A percentile compares a stretch with the other conserved stretches of the same genome.
These are phyloP conservation scores for Nakazawaea populi DNA, from an alignment of 805 yeast genomes.

Conservation along the genomic window DNA sequence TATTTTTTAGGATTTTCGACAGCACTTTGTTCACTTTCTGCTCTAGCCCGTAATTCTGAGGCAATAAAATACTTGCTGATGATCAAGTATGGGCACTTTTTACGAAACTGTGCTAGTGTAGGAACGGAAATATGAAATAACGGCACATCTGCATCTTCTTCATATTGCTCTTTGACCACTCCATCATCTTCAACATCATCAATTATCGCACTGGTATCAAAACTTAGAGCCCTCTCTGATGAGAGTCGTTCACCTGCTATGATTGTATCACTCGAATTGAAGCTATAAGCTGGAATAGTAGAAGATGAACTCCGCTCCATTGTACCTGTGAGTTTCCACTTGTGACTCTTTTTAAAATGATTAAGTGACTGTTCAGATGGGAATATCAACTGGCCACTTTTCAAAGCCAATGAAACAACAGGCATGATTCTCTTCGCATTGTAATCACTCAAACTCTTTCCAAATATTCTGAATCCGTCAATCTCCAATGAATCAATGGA, in stretches of 20 bases:
- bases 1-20: neutral
- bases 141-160: constrained; percentile 11
- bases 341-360: constrained; percentile 9
- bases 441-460: constrained; percentile 8
- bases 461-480: constrained; percentile 4
- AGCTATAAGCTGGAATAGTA: neutral
- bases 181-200: constrained; percentile 4
- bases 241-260: neutral
- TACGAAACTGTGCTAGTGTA: constrained; percentile 10
- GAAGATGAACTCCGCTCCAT: neutral
- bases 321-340: constrained; percentile 3
- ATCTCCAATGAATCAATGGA: constrained; percentile 7
- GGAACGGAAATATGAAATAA: constrained; percentile 11
- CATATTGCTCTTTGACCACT: neutral
- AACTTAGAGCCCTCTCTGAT: neutral
- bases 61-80: constrained; percentile 7
- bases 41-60: neutral
- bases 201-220: neutral
- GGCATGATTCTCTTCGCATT: constrained; percentile 11
- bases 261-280: neutral
- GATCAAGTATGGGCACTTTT: constrained; percentile 13
- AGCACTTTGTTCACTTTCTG: neutral
- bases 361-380: constrained; percentile 11
- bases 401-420: constrained; percentile 9
- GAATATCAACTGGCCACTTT: constrained; percentile 12